Base-by-base conservation (phyloP, 352 stramenopile genomes). In the Pythium utonaiense region DNA sequence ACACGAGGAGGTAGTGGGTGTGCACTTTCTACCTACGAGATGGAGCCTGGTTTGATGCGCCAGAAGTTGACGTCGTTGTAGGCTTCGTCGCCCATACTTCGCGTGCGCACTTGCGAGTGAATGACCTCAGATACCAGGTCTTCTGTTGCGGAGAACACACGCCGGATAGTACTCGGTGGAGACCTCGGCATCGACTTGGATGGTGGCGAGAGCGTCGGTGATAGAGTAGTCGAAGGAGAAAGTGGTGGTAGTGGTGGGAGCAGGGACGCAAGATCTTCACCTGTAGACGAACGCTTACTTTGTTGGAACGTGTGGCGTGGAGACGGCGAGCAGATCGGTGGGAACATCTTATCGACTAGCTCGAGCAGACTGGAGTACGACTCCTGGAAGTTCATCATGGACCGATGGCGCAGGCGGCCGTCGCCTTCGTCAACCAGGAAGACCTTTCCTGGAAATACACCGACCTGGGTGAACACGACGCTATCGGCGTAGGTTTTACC, bases 41-140 rank as follows among this genome's bases (percentile, higher is more conserved):
- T 62, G 4, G 53, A 57, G 21, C 76, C 75, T 19, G 84, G 84
- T 22, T 78, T 66, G 47, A 95, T 86, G 41, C 79, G 70, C 85
- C 85, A 95, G 42, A 91, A 95, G 62, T 95, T 95, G 27, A 91
- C 66, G 56, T 95, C 85, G 61, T 95, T 95, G 71, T 88, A 95
- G 21, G 83, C 83, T 55, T 95, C 85, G 54, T 95, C 85, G 10
- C 67, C 71, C 64, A 91, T 70, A 47, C 66, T 85, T 25, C 78
- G 73, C 40, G 79, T 74, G 13, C 71, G 72, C 6, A 74, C 74
- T 47, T 80, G 73, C 0, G 68, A 80, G 2, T 73, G 78, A 42
- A 87, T 69, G 0, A 80, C 67, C 33, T 89, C 80, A 3, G 74
- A 80, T 9, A 85, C 67, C 22, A 86, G 60, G 34, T 80, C 66